These are phyloP conservation scores for Linaria vulgaris DNA, from an alignment of 257 asterid species.

Conservation along the genomic window DNA sequence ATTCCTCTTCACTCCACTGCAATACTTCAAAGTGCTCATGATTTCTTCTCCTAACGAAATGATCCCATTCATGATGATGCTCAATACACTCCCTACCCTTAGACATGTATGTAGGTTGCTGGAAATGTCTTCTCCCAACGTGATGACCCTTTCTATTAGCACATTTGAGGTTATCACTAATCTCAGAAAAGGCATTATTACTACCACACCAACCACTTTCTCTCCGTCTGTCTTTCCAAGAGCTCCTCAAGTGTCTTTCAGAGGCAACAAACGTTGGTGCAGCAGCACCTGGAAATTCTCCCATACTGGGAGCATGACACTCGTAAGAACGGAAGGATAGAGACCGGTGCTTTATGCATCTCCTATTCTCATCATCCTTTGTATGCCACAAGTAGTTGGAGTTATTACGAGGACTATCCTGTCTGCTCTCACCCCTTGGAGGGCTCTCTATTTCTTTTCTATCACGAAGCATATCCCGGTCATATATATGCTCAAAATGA, in stretches of 20 bases:
- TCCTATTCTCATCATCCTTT: constrained; percentile 31
- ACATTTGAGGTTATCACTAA: constrained; percentile 23
- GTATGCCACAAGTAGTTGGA: constrained; percentile 21
- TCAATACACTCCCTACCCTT: constrained; percentile 23
- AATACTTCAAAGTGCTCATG: constrained; percentile 35
- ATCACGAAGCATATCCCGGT: constrained; percentile 27
- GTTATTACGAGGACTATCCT: constrained; percentile 24
- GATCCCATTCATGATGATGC: constrained; percentile 28
- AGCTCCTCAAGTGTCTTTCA: constrained; percentile 34
- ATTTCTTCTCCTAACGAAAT: constrained; percentile 34
- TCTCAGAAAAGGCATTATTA: constrained; percentile 16
- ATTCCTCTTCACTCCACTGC: constrained; percentile 33
- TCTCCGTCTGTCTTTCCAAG: constrained; percentile 29
- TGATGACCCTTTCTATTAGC: constrained; percentile 32
- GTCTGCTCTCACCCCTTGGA: constrained; percentile 30
- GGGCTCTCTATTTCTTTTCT: constrained; percentile 41
- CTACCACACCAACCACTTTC: constrained; percentile 29
- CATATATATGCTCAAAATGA: constrained; percentile 24
- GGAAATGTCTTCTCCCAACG: constrained; percentile 26
- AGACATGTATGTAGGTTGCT: constrained; percentile 24
- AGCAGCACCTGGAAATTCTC: constrained; percentile 20
- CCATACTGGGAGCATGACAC: constrained; percentile 24
- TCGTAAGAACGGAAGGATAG: constrained; percentile 28
- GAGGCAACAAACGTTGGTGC: constrained; percentile 20
- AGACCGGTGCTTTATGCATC: constrained; percentile 27